Evolutionary conservation across 2,329 filamentous ascomycete species (phyloP).

Genomic region (Aureobasidium sp.): DNA sequence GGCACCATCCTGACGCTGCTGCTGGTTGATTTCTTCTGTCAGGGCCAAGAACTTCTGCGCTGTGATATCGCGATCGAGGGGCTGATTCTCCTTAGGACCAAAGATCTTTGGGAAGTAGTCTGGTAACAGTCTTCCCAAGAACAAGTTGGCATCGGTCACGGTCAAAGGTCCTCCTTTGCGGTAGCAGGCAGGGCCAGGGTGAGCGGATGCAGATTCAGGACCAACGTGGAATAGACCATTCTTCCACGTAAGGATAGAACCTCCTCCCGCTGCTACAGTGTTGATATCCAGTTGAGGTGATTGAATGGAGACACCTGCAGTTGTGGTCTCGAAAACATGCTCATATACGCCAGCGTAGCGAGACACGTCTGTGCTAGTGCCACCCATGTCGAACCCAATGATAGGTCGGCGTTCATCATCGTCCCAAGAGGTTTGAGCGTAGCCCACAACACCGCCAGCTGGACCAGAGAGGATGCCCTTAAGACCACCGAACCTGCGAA

Average conservation of each 20-base stretch:
- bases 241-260: constrained; percentile 33
- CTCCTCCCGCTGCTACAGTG: constrained; percentile 41
- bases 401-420: constrained; percentile 52
- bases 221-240: constrained; percentile 25
- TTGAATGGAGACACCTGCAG: constrained; percentile 27
- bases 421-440: constrained; percentile 29
- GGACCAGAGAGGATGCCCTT: constrained; percentile 29
- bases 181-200: constrained; percentile 31
- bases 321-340: constrained; percentile 29
- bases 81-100: constrained; percentile 26
- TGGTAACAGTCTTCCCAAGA: constrained; percentile 28
- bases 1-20: constrained; percentile 37
- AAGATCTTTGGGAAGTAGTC: constrained; percentile 31
- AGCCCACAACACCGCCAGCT: constrained; percentile 32
- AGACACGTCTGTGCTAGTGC: constrained; percentile 29
- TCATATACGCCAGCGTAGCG: constrained; percentile 29
- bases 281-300: constrained; percentile 29
- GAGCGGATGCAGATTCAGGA: constrained; percentile 31
- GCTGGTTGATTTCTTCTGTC: constrained; percentile 37
- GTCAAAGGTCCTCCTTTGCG: constrained; percentile 31
- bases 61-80: constrained; percentile 37
- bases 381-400: constrained; percentile 27
- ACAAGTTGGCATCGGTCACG: constrained; percentile 31
- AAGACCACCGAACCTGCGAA: constrained; percentile 26
- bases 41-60: constrained; percentile 38